phyloP scores from a whole-genome alignment of 805 yeast genomes.

The Maudiozyma serrabonitensis region DNA sequence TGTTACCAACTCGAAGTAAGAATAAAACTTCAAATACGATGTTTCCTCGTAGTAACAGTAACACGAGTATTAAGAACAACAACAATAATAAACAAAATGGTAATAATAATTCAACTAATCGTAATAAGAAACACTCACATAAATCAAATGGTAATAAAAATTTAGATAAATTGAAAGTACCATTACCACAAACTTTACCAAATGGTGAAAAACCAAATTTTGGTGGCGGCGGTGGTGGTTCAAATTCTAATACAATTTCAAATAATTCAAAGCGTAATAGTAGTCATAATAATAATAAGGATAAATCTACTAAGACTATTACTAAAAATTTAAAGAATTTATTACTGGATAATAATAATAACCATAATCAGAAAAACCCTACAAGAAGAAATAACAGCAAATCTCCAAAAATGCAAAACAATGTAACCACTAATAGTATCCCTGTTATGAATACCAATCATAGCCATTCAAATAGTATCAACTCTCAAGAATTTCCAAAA shows the following conservation, averaged over 20 bases:
- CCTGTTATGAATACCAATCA: background rate
- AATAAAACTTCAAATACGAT: constrained; percentile 12
- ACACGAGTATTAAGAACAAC: background rate
- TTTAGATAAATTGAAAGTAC: constrained; percentile 7
- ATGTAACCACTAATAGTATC: background rate
- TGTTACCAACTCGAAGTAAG: constrained; percentile 19
- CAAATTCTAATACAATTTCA: constrained; percentile 1
- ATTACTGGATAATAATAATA: constrained; percentile 1
- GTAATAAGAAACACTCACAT: background rate
- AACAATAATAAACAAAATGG: constrained; percentile 7
- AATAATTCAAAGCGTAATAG: background rate
- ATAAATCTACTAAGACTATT: constrained; percentile 1
- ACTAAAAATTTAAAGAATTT: constrained; percentile 5
- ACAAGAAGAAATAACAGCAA: background rate
- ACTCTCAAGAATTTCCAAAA: background rate
- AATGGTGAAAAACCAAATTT: constrained; percentile 28
- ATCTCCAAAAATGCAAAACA: background rate
- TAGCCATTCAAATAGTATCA: background rate
- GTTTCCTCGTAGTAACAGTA: background rate
- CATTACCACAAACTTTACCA: constrained; percentile 23
- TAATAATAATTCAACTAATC: background rate
- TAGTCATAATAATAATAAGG: background rate
- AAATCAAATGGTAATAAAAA: background rate
- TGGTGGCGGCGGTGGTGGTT: constrained; percentile 17
- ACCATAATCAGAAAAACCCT: background rate